Percentiles rank a stretch among this genome's conserved stretches.
Conservation (phyloP, 176 grass and related monocot species). For the Stipa capillata region DNA sequence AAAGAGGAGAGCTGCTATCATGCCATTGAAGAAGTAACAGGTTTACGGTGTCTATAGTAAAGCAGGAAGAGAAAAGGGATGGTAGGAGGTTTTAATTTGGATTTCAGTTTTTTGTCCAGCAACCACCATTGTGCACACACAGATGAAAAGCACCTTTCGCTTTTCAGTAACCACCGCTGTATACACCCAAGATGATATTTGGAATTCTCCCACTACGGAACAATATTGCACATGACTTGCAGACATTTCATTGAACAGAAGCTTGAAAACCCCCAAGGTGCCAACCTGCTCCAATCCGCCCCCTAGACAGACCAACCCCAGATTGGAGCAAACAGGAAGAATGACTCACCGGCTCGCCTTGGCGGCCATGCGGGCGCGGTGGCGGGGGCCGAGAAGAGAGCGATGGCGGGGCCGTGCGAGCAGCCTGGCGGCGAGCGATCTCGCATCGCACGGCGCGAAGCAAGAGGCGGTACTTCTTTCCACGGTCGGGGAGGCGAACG, state of each 20-base stretch:
- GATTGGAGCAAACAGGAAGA: background rate
- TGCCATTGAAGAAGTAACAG: background rate
- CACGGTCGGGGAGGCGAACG: constrained; percentile 11
- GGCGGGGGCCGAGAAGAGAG: background rate
- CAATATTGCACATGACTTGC: background rate
- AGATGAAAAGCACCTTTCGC: background rate
- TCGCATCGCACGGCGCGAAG: background rate
- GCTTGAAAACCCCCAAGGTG: background rate
- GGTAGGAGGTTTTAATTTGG: background rate
- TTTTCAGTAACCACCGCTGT: background rate
- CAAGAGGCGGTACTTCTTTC: background rate
- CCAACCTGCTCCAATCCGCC: background rate
- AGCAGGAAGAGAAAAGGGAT: background rate
- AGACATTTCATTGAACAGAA: constrained; percentile 15
- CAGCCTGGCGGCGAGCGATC: constrained; percentile 21
- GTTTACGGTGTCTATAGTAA: background rate
- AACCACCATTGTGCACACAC: background rate
- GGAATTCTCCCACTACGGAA: background rate
- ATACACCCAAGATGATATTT: background rate
- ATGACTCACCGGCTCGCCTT: background rate
- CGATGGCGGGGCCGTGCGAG: background rate
- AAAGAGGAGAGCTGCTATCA: background rate
- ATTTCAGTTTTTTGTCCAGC: background rate
- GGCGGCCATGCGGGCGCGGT: background rate
- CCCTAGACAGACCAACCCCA: background rate